Percentiles rank a stretch among this genome's conserved stretches.
These are phyloP conservation scores for Podaxis carcinomalis DNA, from an alignment of 768 basidiomycete genomes.

Conservation along the genomic window DNA sequence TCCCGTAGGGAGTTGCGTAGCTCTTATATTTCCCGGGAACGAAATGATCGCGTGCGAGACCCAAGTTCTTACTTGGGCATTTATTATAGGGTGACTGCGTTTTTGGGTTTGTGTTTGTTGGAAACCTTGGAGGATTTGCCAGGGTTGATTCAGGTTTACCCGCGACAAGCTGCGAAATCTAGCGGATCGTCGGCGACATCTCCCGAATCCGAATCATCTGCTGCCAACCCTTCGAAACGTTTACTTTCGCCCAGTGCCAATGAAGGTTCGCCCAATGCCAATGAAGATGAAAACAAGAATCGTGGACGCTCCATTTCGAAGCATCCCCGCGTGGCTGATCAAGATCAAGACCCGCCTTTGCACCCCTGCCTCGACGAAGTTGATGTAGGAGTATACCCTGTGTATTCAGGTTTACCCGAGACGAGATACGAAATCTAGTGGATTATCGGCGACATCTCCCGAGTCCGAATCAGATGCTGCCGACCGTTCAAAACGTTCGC, in stretches of 20 bases:
- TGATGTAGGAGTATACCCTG: too few species aligned
- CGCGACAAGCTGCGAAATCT: neutral
- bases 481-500: neutral
- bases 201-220: neutral
- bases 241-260: neutral
- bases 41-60: neutral
- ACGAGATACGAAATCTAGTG: neutral
- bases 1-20: neutral
- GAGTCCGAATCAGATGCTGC: neutral
- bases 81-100: neutral
- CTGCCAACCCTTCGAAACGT: neutral
- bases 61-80: neutral
- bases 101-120: neutral
- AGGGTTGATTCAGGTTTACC: neutral
- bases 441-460: too few species aligned
- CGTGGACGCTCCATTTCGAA: neutral
- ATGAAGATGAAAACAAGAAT: neutral
- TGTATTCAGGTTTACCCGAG: neutral
- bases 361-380: too few species aligned
- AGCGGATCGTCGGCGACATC: too few species aligned
- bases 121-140: neutral
- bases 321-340: neutral
- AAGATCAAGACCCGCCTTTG: neutral
- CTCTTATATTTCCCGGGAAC: neutral
- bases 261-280: too few species aligned